Percentiles rank a stretch among this genome's conserved stretches.
phyloP scores from a whole-genome alignment of 371 early-diverging fungal genomes.

The Blastocladiella emersonii region DNA sequence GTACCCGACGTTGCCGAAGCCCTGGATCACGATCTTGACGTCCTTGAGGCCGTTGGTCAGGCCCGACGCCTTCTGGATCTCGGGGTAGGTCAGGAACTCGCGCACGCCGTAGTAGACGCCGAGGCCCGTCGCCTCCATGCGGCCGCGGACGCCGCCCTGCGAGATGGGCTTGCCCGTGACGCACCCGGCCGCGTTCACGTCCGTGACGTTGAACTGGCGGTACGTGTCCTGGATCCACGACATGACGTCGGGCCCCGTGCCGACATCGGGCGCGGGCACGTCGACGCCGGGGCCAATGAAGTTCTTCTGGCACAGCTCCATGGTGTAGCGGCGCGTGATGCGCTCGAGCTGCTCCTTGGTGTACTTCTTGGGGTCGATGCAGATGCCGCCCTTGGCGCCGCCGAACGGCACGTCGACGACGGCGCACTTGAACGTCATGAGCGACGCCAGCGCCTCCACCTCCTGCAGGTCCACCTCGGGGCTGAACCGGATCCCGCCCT shows the following conservation, averaged over 20 bases:
- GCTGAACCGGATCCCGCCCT: slow-evolving; percentile 74
- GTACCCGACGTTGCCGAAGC: slow-evolving; percentile 85
- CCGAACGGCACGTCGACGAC: slow-evolving; percentile 85
- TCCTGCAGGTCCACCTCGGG: slow-evolving; percentile 72
- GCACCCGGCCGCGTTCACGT: slow-evolving; percentile 71
- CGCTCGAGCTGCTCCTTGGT: slow-evolving; percentile 63
- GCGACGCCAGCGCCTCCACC: slow-evolving; percentile 53
- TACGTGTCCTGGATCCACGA: slow-evolving; percentile 86
- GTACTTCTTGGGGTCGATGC: slow-evolving; percentile 65
- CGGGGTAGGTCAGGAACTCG: slow-evolving; percentile 66
- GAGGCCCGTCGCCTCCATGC: slow-evolving; percentile 79
- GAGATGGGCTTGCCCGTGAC: slow-evolving; percentile 81
- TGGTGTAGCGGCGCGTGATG: slow-evolving; percentile 76
- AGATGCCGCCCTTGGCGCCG: slow-evolving; percentile 77
- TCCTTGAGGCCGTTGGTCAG: slow-evolving; percentile 46
- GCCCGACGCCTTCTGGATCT: slow-evolving; percentile 60
- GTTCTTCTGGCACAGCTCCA: slow-evolving; percentile 83
- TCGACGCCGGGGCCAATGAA: slow-evolving; percentile 74
- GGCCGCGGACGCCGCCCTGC: slow-evolving; percentile 78
- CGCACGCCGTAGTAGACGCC: slow-evolving; percentile 77
- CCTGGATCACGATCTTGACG: slow-evolving; percentile 59
- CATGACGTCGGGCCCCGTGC: slow-evolving; percentile 63
- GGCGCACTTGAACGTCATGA: slow-evolving; percentile 87
- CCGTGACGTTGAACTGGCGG: slow-evolving; percentile 68
- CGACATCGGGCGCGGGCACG: slow-evolving; percentile 89